A percentile compares a stretch with the other conserved stretches of the same genome.
Evolutionary conservation across 2,329 filamentous ascomycete genomes (phyloP).

Genomic region (Teratosphaeria epicoccoides): DNA sequence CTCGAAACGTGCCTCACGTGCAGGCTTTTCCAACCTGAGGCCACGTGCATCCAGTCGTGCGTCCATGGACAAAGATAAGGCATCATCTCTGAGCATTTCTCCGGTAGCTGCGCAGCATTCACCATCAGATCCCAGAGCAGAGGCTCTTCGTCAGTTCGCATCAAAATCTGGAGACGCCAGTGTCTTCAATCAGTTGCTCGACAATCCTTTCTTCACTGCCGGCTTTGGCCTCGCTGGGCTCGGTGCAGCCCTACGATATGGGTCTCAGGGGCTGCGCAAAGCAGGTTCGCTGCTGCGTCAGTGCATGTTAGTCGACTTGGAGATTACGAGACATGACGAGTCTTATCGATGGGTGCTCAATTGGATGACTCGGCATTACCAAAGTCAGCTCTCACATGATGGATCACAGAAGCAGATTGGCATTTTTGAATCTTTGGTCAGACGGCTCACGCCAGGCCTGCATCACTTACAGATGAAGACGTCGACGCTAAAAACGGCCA

Average conservation of each 20-base stretch:
- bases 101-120: not conserved
- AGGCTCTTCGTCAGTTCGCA: slow-evolving; percentile 30
- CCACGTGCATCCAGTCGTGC: not conserved
- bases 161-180: slow-evolving; percentile 27
- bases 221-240: slow-evolving; percentile 84
- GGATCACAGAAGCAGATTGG: slow-evolving; percentile 23
- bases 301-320: slow-evolving; percentile 85
- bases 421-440: slow-evolving; percentile 44
- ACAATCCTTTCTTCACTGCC: slow-evolving; percentile 45
- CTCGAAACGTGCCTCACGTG: not conserved
- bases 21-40: too few species aligned
- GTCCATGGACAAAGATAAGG: slow-evolving; percentile 27
- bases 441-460: slow-evolving; percentile 48
- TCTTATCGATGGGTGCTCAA: slow-evolving; percentile 90
- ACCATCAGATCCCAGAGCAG: slow-evolving; percentile 10
- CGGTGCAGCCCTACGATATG: slow-evolving; percentile 69
- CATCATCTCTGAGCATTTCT: not conserved
- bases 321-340: slow-evolving; percentile 87
- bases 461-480: slow-evolving; percentile 57
- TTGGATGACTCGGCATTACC: slow-evolving; percentile 65
- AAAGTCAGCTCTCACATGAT: slow-evolving; percentile 30
- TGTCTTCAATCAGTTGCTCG: slow-evolving; percentile 35
- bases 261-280: slow-evolving; percentile 63
- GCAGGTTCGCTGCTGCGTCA: slow-evolving; percentile 65
- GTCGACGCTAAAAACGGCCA: slow-evolving; percentile 45